phyloP scores from a whole-genome alignment of 2,329 filamentous ascomycete species.

The Dichotomopilus funicola region DNA sequence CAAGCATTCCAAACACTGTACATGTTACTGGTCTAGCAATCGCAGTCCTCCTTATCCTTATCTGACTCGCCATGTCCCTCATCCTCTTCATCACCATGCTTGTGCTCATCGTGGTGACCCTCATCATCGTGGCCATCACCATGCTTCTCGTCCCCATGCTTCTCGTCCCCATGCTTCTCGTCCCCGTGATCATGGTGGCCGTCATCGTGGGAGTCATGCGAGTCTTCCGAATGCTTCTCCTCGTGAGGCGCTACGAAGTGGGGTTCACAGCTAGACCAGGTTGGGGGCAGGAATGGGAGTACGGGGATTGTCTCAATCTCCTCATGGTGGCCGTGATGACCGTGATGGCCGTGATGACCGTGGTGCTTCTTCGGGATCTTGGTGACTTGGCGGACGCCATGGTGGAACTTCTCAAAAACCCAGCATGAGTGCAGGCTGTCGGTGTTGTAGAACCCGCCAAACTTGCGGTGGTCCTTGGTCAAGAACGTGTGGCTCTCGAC shows the following conservation, averaged over 20 bases:
- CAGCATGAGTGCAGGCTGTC: conserved; percentile 9
- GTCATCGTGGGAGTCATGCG: background rate
- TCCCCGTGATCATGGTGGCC: background rate
- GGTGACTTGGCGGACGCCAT: background rate
- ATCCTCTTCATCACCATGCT: background rate
- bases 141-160: background rate
- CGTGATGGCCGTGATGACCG: background rate
- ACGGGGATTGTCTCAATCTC: background rate
- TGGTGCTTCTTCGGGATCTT: background rate
- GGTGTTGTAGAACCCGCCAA: conserved; percentile 9
- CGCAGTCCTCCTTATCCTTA: background rate
- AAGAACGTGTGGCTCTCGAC: background rate
- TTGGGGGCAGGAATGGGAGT: background rate
- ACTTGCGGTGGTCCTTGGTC: background rate
- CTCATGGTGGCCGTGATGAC: background rate
- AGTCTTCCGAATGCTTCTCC: background rate
- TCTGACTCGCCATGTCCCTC: background rate
- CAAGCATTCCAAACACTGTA: background rate
- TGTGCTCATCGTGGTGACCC: background rate
- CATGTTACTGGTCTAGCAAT: conserved; percentile 3
- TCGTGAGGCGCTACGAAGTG: background rate
- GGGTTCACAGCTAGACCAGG: conserved; percentile 6
- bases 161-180: background rate
- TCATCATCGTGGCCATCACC: background rate
- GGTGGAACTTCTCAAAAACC: conserved; percentile 11